Evolutionary conservation across 164 flowering plant genomes (phyloP).

Genomic region (Vitis rupestris): DNA sequence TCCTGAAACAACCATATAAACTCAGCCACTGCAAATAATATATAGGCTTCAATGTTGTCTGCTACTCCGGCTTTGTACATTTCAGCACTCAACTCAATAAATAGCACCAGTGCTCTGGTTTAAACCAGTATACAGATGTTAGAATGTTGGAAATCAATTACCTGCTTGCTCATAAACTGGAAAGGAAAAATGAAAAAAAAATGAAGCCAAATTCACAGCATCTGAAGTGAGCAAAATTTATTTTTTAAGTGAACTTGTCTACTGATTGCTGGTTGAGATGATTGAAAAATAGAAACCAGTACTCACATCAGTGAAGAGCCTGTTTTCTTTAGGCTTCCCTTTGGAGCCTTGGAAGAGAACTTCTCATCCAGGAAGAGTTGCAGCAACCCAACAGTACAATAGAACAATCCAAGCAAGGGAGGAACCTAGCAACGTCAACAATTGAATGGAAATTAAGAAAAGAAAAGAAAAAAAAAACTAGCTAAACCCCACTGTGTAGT

Average conservation of each 20-base stretch:
- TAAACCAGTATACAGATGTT: not conserved
- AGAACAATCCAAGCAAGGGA: slow-evolving; percentile 77
- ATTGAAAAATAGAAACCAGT: not conserved
- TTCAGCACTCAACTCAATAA: slow-evolving; percentile 82
- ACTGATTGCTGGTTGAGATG: not conserved
- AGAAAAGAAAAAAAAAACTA: not conserved
- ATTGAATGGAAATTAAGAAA: not conserved
- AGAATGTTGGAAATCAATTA: not conserved
- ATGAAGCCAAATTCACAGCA: no score
- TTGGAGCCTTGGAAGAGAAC: slow-evolving; percentile 28
- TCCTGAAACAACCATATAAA: slow-evolving; percentile 65
- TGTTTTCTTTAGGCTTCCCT: slow-evolving; percentile 46
- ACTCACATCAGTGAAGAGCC: slow-evolving; percentile 62
- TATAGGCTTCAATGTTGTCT: slow-evolving; percentile 71
- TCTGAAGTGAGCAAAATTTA: no score
- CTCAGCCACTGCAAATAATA: slow-evolving; percentile 75
- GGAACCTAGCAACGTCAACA: slow-evolving; percentile 57
- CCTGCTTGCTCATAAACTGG: no score
- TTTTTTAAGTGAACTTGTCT: no score
- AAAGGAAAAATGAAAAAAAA: no score
- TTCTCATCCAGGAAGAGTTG: slow-evolving; percentile 71
- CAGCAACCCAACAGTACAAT: slow-evolving; percentile 71
- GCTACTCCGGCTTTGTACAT: slow-evolving; percentile 81
- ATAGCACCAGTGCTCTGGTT: slow-evolving; percentile 58
- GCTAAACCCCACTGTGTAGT: no score